Evolutionary conservation across 805 yeast genomes (phyloP).

Genomic region (Zygoascus flipseniorum): DNA sequence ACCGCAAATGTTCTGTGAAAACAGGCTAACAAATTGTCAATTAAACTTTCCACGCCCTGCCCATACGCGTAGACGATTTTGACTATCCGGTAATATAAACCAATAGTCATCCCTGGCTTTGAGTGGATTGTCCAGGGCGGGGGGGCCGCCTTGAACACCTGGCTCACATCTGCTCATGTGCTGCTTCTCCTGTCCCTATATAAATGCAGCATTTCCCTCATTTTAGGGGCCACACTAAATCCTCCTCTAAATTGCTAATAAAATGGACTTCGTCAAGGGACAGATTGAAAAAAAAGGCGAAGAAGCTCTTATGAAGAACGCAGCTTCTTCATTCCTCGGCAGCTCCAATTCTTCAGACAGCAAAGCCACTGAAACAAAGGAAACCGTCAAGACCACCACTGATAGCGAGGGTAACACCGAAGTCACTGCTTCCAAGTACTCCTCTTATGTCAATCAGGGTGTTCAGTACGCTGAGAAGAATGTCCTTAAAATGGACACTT

Average conservation of each 20-base stretch:
- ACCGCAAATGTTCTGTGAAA: too few relatives aligned
- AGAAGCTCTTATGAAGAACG: slow-evolving; percentile 6
- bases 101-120: too few relatives aligned
- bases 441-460: slow-evolving; percentile 27
- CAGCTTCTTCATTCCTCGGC: slow-evolving; percentile 6
- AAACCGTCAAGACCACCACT: slow-evolving; percentile 8
- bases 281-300: slow-evolving; percentile 8
- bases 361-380: slow-evolving; percentile 3
- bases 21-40: too few relatives aligned
- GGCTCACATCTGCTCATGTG: too few relatives aligned
- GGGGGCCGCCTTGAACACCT: background rate
- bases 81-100: too few relatives aligned
- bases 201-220: background rate
- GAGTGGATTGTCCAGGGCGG: too few relatives aligned
- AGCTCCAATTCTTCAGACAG: background rate
- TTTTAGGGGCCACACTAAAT: background rate
- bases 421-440: slow-evolving; percentile 14
- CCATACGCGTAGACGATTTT: too few relatives aligned
- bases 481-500: slow-evolving; percentile 12
- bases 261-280: slow-evolving; percentile 14
- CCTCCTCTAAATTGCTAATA: background rate
- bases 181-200: background rate
- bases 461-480: slow-evolving; percentile 17
- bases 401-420: slow-evolving; percentile 5
- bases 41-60: too few relatives aligned